Percentiles rank a stretch among this genome's conserved stretches.
phyloP scores from a whole-genome alignment of 2,329 filamentous ascomycete species.

The Alternaria triticimaculans region DNA sequence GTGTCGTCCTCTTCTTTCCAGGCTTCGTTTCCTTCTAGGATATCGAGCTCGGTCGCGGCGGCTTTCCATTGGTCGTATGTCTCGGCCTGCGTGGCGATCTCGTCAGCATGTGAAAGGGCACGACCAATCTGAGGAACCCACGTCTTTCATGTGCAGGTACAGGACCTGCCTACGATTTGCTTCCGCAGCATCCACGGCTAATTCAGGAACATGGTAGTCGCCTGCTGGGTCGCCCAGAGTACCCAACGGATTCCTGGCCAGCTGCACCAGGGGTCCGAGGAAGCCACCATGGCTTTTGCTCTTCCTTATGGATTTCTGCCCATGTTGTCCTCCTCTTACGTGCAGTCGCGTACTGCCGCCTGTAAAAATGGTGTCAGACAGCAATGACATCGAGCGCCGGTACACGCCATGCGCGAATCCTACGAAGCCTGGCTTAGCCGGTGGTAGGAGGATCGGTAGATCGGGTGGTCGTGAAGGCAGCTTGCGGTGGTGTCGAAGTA shows the following conservation, averaged over 20 bases:
- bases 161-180: constrained; percentile 63
- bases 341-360: constrained; percentile 40
- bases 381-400: constrained; percentile 44
- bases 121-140: constrained; percentile 50
- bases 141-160: constrained; percentile 69
- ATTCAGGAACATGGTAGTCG: constrained; percentile 24
- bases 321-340: constrained; percentile 21
- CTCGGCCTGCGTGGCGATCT: constrained; percentile 61
- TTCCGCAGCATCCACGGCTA: constrained; percentile 10
- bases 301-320: constrained; percentile 20
- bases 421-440: constrained; percentile 18
- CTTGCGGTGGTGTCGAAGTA: not conserved
- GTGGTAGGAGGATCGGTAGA: constrained; percentile 14
- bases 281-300: constrained; percentile 42
- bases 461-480: not conserved
- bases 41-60: constrained; percentile 78
- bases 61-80: constrained; percentile 75
- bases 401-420: constrained; percentile 43
- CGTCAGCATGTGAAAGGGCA: constrained; percentile 38
- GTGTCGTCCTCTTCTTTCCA: constrained; percentile 77
- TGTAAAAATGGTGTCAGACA: constrained; percentile 44
- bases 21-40: constrained; percentile 76
- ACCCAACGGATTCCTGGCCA: constrained; percentile 45
- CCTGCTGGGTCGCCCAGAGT: constrained; percentile 21
- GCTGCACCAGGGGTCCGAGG: constrained; percentile 44